Base-by-base conservation (phyloP, 2,329 filamentous ascomycete genomes). In the Exophiala sp. region DNA sequence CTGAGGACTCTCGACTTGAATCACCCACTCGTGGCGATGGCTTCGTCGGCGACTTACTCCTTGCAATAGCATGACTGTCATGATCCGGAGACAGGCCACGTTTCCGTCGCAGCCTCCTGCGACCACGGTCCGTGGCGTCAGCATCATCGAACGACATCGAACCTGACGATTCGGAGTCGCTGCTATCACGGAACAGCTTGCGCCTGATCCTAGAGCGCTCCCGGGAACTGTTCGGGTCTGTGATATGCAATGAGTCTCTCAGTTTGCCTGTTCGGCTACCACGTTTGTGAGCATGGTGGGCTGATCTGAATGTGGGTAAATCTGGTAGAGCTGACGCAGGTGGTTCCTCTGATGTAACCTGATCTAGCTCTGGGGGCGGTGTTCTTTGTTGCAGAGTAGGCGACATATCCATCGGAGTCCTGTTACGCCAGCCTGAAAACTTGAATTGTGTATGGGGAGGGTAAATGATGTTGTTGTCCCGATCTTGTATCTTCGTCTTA, bases 401-500 rank as follows among this genome's bases (percentile, higher is more conserved):
- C 11, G 58, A 60, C 12, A 62, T 32, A 35, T 61, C 40, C 14
- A 58, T 45, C 1, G 59, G 58, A 20, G 55, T 56, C 7, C 43
- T 46, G 39, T 62, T 61, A 12, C 62, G 53, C 62, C 65, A 61
- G 62, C 65, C 65, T 34, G 59, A 56, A 57, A 65, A 65, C 38
- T 61, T 65, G 44, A 65, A 58, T 34, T 61, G 50, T 2, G 62
- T 63, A 46, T 62, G 51, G 16, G 54, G 47, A n/a, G 62, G 61
- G 49, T 74, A 95, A 11, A 96, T 82, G 53, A 81, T 85, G 44
- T 82, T 80, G 65, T 90, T 90, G 64, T 89, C 77, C 11, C 85
- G 83, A 69, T 96, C 88, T 66, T 95, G 88, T 39, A 96, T 86
- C 24, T 91, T 76, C 48, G 79, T 79, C 68, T 91, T 95, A 70